Evolutionary conservation across 352 stramenopile species (phyloP).

Genomic region (Albugo candida): DNA sequence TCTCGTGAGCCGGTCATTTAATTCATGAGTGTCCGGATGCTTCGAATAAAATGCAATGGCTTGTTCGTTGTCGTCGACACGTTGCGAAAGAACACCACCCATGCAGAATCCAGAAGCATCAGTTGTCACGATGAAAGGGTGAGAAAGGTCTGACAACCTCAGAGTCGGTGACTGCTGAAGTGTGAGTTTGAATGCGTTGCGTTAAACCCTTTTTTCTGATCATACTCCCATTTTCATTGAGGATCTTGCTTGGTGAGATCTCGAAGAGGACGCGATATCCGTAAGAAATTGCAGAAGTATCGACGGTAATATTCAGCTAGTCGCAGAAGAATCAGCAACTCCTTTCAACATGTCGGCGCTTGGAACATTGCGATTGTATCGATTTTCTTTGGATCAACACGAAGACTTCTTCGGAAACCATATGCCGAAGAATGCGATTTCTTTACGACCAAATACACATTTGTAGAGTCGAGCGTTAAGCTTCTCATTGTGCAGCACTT

Average conservation of each 20-base stretch:
- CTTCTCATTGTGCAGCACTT: constrained; percentile 10
- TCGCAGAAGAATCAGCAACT: constrained; percentile 10
- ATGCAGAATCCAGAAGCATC: constrained; percentile 15
- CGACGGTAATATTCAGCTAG: constrained; percentile 13
- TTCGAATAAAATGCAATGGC: constrained; percentile 13
- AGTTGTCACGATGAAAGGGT: constrained; percentile 12
- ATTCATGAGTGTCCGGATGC: constrained; percentile 4
- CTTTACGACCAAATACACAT: constrained; percentile 7
- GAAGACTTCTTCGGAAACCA: constrained; percentile 6
- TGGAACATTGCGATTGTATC: constrained; percentile 6
- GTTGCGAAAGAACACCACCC: constrained; percentile 1
- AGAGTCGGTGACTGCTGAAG: constrained; percentile 13
- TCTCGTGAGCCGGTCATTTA: constrained; percentile 8
- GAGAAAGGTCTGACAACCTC: constrained; percentile 7
- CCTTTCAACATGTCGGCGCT: constrained; percentile 3
- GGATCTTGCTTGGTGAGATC: constrained; percentile 8
- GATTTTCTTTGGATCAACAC: constrained; percentile 12
- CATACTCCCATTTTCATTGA: constrained; percentile 4
- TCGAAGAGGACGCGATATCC: constrained; percentile 8
- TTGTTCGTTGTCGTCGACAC: constrained; percentile 5
- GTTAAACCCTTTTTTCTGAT: constrained; percentile 6
- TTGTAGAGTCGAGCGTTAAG: constrained; percentile 9
- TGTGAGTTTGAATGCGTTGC: constrained; percentile 7
- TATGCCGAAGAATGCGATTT: constrained; percentile 14
- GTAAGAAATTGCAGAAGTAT: constrained; percentile 11